phyloP scores from a whole-genome alignment of 768 basidiomycete genomes.

The Macrolepiota dolichaula region DNA sequence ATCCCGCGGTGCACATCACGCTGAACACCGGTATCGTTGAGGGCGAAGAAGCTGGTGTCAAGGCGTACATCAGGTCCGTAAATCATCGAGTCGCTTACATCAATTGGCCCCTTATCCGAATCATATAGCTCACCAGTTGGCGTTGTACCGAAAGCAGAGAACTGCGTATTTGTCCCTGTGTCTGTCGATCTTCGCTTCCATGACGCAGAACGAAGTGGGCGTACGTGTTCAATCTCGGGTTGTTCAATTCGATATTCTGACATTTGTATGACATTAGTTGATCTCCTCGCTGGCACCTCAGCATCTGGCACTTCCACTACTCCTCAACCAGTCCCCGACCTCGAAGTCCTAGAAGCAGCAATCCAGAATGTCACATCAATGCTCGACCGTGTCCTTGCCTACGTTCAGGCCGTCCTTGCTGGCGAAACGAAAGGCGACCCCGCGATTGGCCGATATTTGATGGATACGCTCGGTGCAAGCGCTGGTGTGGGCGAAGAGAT shows the following conservation, averaged over 20 bases:
- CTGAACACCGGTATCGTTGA: constrained; percentile 81
- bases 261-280: constrained; percentile 47
- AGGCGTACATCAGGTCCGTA: constrained; percentile 80
- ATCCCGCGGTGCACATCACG: constrained; percentile 88
- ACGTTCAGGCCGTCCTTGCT: constrained; percentile 76
- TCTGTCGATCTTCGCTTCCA: constrained; percentile 84
- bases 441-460: constrained; percentile 85
- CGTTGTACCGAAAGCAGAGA: constrained; percentile 86
- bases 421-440: constrained; percentile 81
- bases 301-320: constrained; percentile 42
- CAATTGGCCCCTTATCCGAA: constrained; percentile 14
- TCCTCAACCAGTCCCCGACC: constrained; percentile 59
- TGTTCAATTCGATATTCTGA: not conserved
- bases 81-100: constrained; percentile 5
- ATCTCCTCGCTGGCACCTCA: constrained; percentile 59
- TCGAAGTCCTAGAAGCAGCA: constrained; percentile 74
- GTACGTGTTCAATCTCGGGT: constrained; percentile 45
- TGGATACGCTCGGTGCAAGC: constrained; percentile 80
- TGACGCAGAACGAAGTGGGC: constrained; percentile 79
- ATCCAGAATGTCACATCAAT: constrained; percentile 68
- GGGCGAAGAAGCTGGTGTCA: constrained; percentile 65
- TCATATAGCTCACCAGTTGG: constrained; percentile 77
- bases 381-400: constrained; percentile 81
- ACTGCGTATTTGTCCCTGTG: constrained; percentile 91
- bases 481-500: constrained; percentile 64